Evolutionary conservation across 306 rosid genomes (phyloP).

Genomic region (Pyrus pyrifolia): DNA sequence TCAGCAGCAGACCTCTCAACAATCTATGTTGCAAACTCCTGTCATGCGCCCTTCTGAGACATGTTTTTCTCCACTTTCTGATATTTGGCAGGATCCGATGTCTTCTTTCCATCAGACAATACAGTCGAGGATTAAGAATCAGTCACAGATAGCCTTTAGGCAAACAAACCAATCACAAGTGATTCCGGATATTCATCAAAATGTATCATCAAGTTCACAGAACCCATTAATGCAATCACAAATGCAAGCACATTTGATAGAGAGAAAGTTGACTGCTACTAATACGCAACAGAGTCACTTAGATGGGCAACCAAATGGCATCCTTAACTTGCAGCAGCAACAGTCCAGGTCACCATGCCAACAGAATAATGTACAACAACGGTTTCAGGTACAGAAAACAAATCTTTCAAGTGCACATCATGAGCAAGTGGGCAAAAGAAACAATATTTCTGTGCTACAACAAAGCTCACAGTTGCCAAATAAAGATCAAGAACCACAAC

Average conservation of each 20-base stretch:
- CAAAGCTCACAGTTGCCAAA: conserved; percentile 34
- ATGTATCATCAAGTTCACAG: background rate
- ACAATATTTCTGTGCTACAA: background rate
- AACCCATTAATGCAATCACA: background rate
- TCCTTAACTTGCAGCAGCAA: background rate
- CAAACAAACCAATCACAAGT: background rate
- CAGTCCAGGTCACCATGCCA: background rate
- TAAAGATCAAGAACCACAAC: conserved; percentile 52
- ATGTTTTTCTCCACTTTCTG: background rate
- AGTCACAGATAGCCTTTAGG: background rate
- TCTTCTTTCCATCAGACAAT: background rate
- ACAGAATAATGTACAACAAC: background rate
- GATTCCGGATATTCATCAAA: background rate
- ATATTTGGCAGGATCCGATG: background rate
- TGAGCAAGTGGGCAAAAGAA: background rate
- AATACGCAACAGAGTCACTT: background rate
- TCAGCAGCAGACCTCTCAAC: background rate
- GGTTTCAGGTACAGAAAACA: background rate
- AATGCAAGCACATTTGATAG: background rate
- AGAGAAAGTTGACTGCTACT: background rate
- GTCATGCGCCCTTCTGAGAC: background rate
- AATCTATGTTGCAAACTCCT: background rate
- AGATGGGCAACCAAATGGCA: background rate
- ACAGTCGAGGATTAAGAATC: background rate
- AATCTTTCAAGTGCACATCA: background rate